phyloP scores from a whole-genome alignment of 768 basidiomycete genomes.

The Boletus barrowsii region DNA sequence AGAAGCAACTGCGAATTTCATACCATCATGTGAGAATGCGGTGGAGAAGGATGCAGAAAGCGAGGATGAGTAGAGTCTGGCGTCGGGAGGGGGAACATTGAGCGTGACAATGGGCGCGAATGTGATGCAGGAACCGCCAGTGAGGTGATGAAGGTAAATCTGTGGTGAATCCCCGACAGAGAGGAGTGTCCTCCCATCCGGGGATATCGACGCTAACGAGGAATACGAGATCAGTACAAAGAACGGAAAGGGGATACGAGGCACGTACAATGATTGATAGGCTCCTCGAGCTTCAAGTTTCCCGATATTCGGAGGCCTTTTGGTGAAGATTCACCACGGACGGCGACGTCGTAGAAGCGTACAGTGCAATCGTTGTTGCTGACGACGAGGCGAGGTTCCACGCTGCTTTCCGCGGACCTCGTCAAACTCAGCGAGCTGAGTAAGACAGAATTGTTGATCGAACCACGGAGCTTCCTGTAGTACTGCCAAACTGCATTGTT shows the following conservation, averaged over 20 bases:
- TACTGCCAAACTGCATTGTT: slow-evolving; percentile 47
- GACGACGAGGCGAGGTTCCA: slow-evolving; percentile 74
- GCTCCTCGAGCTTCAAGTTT: slow-evolving; percentile 55
- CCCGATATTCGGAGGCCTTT: slow-evolving; percentile 50
- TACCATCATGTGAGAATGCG: slow-evolving; percentile 71
- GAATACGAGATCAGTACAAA: slow-evolving; percentile 9
- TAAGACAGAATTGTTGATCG: slow-evolving; percentile 80
- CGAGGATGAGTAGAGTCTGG: slow-evolving; percentile 38
- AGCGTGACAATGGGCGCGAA: slow-evolving; percentile 71
- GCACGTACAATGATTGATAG: slow-evolving; percentile 77
- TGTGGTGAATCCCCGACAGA: slow-evolving; percentile 90
- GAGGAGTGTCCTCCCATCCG: slow-evolving; percentile 81
- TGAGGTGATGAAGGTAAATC: slow-evolving; percentile 77
- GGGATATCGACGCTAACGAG: slow-evolving; percentile 76
- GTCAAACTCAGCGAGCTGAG: slow-evolving; percentile 63
- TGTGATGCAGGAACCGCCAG: slow-evolving; percentile 56
- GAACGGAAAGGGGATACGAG: background rate
- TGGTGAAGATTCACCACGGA: slow-evolving; percentile 44
- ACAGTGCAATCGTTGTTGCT: slow-evolving; percentile 86
- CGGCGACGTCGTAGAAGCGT: slow-evolving; percentile 74
- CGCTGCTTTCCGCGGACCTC: slow-evolving; percentile 57
- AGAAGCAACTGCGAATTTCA: slow-evolving; percentile 79
- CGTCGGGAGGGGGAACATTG: slow-evolving; percentile 55
- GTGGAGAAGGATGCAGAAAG: slow-evolving; percentile 77
- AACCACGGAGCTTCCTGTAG: slow-evolving; percentile 52